Evolutionary conservation across 805 yeast species (phyloP), one percentile per base, ranked within the genome.

Genomic region (Metschnikowia shivogae): DNA sequence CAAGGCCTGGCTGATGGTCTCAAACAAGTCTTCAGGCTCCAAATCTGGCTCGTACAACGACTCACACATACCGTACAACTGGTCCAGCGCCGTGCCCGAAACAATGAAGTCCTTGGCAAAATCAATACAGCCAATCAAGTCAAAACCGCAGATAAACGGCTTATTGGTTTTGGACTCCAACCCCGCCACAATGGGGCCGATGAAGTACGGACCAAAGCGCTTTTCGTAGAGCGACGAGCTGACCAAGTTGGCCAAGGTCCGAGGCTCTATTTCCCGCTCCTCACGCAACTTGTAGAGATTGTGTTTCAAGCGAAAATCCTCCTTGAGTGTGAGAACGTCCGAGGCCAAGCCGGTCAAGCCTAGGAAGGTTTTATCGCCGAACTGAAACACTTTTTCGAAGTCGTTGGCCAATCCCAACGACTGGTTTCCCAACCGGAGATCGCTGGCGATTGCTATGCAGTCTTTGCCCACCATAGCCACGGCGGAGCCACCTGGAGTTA

Each of bases 391-490:
- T 73, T 93, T 93, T 61, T 93, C 97, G 65, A 93, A 95, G 60
- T 89, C 84, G 65, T 89, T 89, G 39, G 97, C 74, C 38, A 93
- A 81, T 45, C 98, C 97, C 20, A 93, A 73, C 6, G 96, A 87
- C 66, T 93, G 99, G 64, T 82, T 81, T 19, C 99, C 99, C 50
- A 93, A 74, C 60, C 98, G 83, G 61, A 93, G 74, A 69, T 93
- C 99, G 58, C 93, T 84, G 3, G 97, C 99, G 59, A 93, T 89
- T 27, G 98, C 99, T 45, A 93, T 90, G 74, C 99, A 93, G 57
- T 89, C 97, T 63, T 95, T 90, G 59, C 99, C 99, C 22, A 84
- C 84, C 99, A 93, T 93, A 53, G 99, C 99, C 29, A 95, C 95
- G 42, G 96, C 96, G 52, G 96, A 78, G 69, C 99, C 99, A 70